Base-by-base conservation (phyloP, 805 yeast genomes). In the Torulaspora microellipsoides region DNA sequence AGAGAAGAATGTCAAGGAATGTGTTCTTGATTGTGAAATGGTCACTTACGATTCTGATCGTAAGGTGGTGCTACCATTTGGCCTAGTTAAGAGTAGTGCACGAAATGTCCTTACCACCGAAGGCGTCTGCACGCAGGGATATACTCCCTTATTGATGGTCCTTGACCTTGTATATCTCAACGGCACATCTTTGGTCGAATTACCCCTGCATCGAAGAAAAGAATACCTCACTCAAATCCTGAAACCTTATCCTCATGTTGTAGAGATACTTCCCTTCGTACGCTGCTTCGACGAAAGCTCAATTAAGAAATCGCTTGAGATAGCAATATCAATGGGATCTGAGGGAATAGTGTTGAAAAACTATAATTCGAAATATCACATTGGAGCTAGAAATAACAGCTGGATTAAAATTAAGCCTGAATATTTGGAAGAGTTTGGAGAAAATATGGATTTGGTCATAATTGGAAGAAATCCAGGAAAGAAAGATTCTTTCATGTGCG, bases 351-450 rank as follows among this genome's bases (percentile, higher is more conserved):
- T 91, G 43, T 64, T 91, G 31, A 91, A 91, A 58, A 74, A 80
- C 49, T 75, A 80, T 1, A 61, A 67, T 10, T 72, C 84, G 2
- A 65, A 60, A 12, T 91, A 91, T 59, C 59, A 65, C 2, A 71
- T 85, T 12, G 86, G 79, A n/a, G 75, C 73, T 28, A 67, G 88
- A 38, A 71, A 73, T 34, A 76, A 74, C 13, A 65, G 72, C n/a
- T 91, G 97, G 96, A 69, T 88, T 12, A 91, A 91, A 57, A 76
- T 91, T 2, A 91, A 91, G 60, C 98, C 98, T 0, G 96, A 90
- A 53, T 90, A 89, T 58, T 68, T 89, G 41, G 83, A 80, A 43
- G 87, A 83, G 46, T 84, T 85, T 62, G 96, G 96, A 8, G 95
- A 89, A 50, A 85, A 85, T 55, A 68, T 89, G 48, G 98, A 91